Evolutionary conservation across 2,329 filamentous ascomycete genomes (phyloP).

Genomic region (Neoscytalidium dimidiatum): DNA sequence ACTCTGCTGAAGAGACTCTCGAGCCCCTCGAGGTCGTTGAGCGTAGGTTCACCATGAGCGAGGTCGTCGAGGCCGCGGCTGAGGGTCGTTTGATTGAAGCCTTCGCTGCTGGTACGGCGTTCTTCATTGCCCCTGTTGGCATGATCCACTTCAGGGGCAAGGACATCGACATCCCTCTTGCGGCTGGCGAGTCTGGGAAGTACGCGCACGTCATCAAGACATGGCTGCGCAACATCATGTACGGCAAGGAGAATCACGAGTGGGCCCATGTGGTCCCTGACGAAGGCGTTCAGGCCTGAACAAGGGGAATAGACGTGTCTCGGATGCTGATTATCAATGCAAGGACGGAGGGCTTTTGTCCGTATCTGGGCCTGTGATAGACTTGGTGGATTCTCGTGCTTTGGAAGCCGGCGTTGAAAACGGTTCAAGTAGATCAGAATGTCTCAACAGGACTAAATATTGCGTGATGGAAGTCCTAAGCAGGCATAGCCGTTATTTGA

Average conservation of each 20-base stretch:
- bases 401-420: slow-evolving; percentile 1
- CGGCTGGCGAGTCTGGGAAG: slow-evolving; percentile 41
- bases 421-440: neutral
- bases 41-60: slow-evolving; percentile 77
- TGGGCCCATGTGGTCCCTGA: slow-evolving; percentile 51
- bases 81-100: slow-evolving; percentile 81
- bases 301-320: too few relatives aligned
- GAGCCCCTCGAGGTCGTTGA: slow-evolving; percentile 70
- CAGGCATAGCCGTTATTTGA: too few relatives aligned
- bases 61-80: slow-evolving; percentile 69
- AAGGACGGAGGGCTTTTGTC: neutral
- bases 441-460: neutral
- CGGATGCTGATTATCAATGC: too few relatives aligned
- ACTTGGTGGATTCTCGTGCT: neutral
- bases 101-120: slow-evolving; percentile 83
- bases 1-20: slow-evolving; percentile 25
- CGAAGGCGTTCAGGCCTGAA: slow-evolving; percentile 21
- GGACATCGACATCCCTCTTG: slow-evolving; percentile 46
- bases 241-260: slow-evolving; percentile 47
- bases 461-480: neutral
- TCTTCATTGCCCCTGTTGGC: slow-evolving; percentile 50
- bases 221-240: slow-evolving; percentile 54
- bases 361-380: neutral
- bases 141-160: slow-evolving; percentile 48
- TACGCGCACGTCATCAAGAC: slow-evolving; percentile 47